Evolutionary conservation across 2,329 filamentous ascomycete genomes (phyloP).

Genomic region (Diaporthe longicolla): DNA sequence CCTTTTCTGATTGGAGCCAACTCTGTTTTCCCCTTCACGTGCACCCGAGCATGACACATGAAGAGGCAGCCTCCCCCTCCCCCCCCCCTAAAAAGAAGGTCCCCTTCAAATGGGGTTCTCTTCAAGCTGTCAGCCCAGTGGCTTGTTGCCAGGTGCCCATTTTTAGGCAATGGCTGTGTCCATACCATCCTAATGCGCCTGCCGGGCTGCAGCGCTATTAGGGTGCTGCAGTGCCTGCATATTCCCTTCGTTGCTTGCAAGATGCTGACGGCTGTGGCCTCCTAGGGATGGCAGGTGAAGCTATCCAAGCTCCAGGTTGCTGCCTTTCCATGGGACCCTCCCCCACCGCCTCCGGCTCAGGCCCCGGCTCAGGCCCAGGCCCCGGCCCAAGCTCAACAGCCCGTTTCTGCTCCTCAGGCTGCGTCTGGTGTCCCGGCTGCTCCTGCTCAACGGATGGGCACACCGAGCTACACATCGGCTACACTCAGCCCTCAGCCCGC

Average conservation of each 20-base stretch:
- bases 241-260: not conserved
- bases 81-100: not conserved
- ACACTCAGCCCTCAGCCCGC: conserved; percentile 52
- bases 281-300: conserved; percentile 93
- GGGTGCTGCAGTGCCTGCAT: not conserved
- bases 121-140: conserved; percentile 16
- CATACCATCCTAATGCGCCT: not conserved
- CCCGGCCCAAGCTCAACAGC: conserved; percentile 43
- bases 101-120: not conserved
- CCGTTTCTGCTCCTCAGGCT: conserved; percentile 48
- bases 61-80: not conserved
- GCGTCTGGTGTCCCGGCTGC: conserved; percentile 38
- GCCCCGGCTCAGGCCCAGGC: conserved; percentile 49
- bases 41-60: conserved; percentile 13
- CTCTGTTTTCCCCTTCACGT: conserved; percentile 23
- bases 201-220: not conserved
- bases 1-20: conserved; percentile 49
- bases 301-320: conserved; percentile 88
- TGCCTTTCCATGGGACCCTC: conserved; percentile 94
- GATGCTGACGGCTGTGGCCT: conserved; percentile 41
- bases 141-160: not conserved
- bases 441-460: conserved; percentile 43
- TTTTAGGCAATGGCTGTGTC: not conserved
- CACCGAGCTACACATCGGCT: conserved; percentile 52
- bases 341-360: conserved; percentile 67